Evolutionary conservation across 306 rosid genomes (phyloP).

Genomic region (Myrica gale): DNA sequence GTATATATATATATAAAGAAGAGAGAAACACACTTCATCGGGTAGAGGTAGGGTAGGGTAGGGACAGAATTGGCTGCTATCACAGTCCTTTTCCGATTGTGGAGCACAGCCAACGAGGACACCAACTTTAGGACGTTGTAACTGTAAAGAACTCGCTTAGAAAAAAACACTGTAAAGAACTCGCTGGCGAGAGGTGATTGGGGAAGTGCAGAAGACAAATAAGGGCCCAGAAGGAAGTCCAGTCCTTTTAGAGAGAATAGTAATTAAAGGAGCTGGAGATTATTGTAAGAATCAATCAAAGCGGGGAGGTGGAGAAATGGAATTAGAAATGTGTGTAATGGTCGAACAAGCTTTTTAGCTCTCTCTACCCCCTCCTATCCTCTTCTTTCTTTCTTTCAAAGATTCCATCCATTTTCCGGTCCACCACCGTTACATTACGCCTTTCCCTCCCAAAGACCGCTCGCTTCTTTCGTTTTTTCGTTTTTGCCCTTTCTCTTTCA

Average conservation of each 20-base stretch:
- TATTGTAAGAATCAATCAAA: neutral
- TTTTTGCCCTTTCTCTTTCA: conserved; percentile 30
- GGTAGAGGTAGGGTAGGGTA: too few relatives aligned
- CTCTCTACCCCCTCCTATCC: neutral
- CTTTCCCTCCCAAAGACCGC: conserved; percentile 22
- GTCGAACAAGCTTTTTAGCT: neutral
- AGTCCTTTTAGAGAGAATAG: conserved; percentile 8
- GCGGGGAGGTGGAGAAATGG: neutral
- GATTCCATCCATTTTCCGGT: conserved; percentile 78
- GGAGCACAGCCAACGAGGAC: too few relatives aligned
- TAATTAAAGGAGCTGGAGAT: neutral
- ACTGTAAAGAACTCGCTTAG: neutral
- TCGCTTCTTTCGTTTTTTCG: neutral
- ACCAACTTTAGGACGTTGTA: neutral
- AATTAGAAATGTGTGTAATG: neutral
- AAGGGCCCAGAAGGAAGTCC: neutral
- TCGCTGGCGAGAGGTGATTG: conserved; percentile 5
- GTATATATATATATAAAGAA: neutral
- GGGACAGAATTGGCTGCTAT: neutral
- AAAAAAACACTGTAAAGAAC: too few relatives aligned
- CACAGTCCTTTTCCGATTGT: neutral
- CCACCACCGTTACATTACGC: conserved; percentile 55
- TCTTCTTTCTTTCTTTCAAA: conserved; percentile 50
- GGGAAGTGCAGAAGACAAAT: neutral
- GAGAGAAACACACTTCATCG: neutral